Percentiles rank a stretch among this genome's conserved stretches.
Evolutionary conservation across 805 yeast species (phyloP).

Genomic region (Schwanniomyces polymorphus): DNA sequence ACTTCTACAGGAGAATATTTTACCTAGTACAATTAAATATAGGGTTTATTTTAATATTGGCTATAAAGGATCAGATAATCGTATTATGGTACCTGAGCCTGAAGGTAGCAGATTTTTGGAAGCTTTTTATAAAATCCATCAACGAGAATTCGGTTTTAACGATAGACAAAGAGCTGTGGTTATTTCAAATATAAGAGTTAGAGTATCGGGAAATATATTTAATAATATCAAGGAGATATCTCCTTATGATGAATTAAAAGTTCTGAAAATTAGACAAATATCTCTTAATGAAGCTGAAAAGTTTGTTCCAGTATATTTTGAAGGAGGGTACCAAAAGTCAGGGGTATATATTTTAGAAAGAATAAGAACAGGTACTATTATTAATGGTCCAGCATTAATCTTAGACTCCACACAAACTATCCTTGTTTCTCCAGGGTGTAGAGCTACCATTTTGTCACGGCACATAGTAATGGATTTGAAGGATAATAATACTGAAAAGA

Average conservation of each 20-base stretch:
- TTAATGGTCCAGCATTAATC: conserved; percentile 73
- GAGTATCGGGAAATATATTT: conserved; percentile 61
- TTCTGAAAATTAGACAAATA: background rate
- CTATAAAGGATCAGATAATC: conserved; percentile 24
- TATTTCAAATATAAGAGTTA: conserved; percentile 72
- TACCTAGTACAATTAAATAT: conserved; percentile 6
- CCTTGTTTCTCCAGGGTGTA: conserved; percentile 61
- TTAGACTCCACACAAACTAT: conserved; percentile 83
- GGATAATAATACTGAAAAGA: conserved; percentile 12
- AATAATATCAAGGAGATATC: conserved; percentile 45
- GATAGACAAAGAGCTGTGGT: conserved; percentile 55
- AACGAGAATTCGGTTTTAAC: conserved; percentile 70
- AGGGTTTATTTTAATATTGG: conserved; percentile 18
- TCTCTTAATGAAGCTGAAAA: conserved; percentile 5
- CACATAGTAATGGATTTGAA: conserved; percentile 53
- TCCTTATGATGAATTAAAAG: conserved; percentile 39
- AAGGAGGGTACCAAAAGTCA: conserved; percentile 48
- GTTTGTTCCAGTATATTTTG: conserved; percentile 51
- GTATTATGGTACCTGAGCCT: conserved; percentile 23
- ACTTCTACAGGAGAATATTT: too few species aligned
- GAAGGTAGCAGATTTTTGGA: background rate
- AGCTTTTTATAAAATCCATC: conserved; percentile 53
- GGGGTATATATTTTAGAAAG: conserved; percentile 51
- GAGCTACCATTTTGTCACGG: conserved; percentile 55
- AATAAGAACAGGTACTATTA: conserved; percentile 51